A percentile compares a stretch with the other conserved stretches of the same genome.
These are phyloP conservation scores for Ogataea ganodermae DNA, from an alignment of 805 yeast genomes.

Conservation along the genomic window DNA sequence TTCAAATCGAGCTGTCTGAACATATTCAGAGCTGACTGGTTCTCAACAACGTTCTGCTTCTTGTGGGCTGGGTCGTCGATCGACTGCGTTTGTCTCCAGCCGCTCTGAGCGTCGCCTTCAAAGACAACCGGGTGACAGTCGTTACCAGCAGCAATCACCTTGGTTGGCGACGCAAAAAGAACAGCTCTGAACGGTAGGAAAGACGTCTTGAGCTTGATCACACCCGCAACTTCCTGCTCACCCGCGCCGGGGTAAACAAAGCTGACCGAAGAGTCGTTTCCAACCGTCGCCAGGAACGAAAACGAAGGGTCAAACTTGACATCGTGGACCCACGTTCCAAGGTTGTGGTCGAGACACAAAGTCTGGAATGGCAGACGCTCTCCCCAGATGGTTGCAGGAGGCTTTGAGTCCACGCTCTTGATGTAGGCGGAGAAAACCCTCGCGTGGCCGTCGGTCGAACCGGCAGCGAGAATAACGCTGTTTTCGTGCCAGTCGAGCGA, in stretches of 20 bases:
- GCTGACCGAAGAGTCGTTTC: conserved; percentile 84
- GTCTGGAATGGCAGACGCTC: conserved; percentile 93
- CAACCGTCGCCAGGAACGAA: conserved; percentile 73
- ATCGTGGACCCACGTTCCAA: conserved; percentile 90
- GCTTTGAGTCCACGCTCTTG: conserved; percentile 85
- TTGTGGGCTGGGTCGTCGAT: conserved; percentile 58
- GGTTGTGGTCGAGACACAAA: conserved; percentile 74
- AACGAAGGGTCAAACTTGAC: conserved; percentile 83
- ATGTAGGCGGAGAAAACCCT: conserved; percentile 87
- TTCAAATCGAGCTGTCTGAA: conserved; percentile 94
- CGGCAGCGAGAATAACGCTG: conserved; percentile 81
- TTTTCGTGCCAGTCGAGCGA: conserved; percentile 92
- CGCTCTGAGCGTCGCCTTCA: conserved; percentile 64
- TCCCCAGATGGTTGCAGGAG: conserved; percentile 87
- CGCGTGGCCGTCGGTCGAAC: conserved; percentile 92
- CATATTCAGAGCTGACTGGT: conserved; percentile 85
- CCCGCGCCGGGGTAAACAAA: conserved; percentile 70
- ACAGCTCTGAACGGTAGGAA: conserved; percentile 81
- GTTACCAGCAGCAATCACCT: conserved; percentile 86
- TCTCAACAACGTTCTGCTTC: conserved; percentile 55
- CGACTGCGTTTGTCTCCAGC: conserved; percentile 58
- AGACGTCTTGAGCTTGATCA: conserved; percentile 60
- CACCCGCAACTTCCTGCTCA: conserved; percentile 56
- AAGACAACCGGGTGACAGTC: conserved; percentile 89
- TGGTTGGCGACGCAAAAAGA: conserved; percentile 64